Conservation (phyloP, 2,329 filamentous ascomycete species). For the Aspergillus sp. region DNA sequence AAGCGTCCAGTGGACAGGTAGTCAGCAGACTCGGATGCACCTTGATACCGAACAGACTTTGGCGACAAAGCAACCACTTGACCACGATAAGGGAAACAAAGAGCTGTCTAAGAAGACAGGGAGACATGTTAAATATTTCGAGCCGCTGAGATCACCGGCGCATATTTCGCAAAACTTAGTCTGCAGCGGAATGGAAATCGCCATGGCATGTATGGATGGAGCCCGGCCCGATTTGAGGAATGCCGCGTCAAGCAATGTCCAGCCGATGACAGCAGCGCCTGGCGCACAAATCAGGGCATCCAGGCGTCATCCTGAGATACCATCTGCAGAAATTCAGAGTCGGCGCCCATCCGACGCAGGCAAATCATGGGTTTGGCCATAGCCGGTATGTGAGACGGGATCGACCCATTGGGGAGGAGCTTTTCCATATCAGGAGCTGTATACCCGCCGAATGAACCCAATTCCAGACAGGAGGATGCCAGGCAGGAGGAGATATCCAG, state of each 20-base stretch:
- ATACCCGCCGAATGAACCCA: background rate
- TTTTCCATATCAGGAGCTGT: no score
- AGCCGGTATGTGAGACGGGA: no score
- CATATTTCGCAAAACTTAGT: background rate
- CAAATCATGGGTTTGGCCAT: no score
- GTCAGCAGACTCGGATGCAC: background rate
- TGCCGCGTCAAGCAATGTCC: background rate
- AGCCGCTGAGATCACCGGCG: background rate
- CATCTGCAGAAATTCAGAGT: no score
- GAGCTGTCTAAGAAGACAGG: background rate
- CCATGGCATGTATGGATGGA: background rate
- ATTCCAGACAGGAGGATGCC: background rate
- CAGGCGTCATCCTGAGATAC: no score
- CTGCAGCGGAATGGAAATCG: background rate
- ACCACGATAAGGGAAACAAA: background rate
- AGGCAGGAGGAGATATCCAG: no score
- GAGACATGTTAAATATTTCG: background rate
- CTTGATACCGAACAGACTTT: background rate
- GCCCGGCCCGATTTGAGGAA: background rate
- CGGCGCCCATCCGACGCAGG: no score
- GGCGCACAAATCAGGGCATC: no score
- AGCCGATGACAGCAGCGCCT: no score
- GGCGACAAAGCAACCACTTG: background rate
- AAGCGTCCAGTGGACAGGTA: background rate
- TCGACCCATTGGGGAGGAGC: no score